phyloP scores from a whole-genome alignment of 1,284 basidiomycete species.

The Malassezia vespertilionis region DNA sequence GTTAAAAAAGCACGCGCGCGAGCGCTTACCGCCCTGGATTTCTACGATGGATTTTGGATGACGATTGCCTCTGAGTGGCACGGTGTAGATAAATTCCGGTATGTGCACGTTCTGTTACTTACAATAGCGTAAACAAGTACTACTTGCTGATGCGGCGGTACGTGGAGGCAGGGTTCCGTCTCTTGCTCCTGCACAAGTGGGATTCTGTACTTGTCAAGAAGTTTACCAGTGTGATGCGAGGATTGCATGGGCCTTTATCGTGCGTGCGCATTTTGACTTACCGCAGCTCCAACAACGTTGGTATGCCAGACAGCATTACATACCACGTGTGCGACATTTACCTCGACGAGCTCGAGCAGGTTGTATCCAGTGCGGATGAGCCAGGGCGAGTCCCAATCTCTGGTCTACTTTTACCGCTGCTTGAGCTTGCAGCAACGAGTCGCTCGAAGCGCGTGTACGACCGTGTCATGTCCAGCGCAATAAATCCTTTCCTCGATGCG shows the following conservation, averaged over 20 bases:
- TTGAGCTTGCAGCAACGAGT: slow-evolving; percentile 60
- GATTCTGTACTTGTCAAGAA: slow-evolving; percentile 47
- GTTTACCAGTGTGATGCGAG: slow-evolving; percentile 18
- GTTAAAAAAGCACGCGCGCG: not conserved
- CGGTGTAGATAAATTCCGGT: slow-evolving; percentile 17
- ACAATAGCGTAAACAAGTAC: slow-evolving; percentile 63
- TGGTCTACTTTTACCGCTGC: slow-evolving; percentile 59
- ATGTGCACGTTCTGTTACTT: not conserved
- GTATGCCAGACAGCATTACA: slow-evolving; percentile 59
- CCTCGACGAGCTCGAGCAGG: slow-evolving; percentile 77
- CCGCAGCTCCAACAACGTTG: slow-evolving; percentile 52
- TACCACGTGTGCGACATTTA: slow-evolving; percentile 81
- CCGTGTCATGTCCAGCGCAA: slow-evolving; percentile 58
- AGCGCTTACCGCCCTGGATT: slow-evolving; percentile 15
- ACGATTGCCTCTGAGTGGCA: slow-evolving; percentile 54
- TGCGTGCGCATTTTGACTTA: slow-evolving; percentile 10
- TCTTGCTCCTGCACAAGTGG: slow-evolving; percentile 66
- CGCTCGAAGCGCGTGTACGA: slow-evolving; percentile 58
- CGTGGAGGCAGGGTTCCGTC: slow-evolving; percentile 68
- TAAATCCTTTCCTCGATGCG: slow-evolving; percentile 55
- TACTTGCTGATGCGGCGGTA: slow-evolving; percentile 86
- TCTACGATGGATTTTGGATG: slow-evolving; percentile 19
- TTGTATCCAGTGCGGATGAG: slow-evolving; percentile 33
- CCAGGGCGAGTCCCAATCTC: slow-evolving; percentile 51
- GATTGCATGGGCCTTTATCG: slow-evolving; percentile 16